Percentiles rank a stretch among this genome's conserved stretches.
phyloP scores from a whole-genome alignment of 768 basidiomycete genomes.

The Podaxis rugospora region DNA sequence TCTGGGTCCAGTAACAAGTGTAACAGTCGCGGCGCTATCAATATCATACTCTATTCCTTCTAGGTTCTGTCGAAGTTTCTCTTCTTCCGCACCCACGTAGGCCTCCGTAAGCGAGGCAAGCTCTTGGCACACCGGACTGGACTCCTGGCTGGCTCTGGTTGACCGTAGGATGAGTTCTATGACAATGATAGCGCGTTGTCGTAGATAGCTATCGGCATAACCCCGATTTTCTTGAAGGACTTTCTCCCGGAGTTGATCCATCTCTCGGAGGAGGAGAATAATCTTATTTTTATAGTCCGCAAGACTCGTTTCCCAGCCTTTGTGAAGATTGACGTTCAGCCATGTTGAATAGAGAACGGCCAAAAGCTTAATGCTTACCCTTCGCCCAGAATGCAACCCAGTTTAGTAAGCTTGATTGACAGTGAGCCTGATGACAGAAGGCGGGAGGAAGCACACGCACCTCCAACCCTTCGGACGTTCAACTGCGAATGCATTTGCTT shows the following conservation, averaged over 20 bases:
- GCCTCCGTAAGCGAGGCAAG: conserved; percentile 6
- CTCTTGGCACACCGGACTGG: conserved; percentile 1
- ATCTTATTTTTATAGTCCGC: conserved; percentile 16
- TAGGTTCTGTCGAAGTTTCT: conserved; percentile 14
- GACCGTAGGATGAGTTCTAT: conserved; percentile 17
- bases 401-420: conserved; percentile 13
- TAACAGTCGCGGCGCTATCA: conserved; percentile 14
- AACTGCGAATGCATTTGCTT: conserved; percentile 28
- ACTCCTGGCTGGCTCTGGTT: conserved; percentile 8
- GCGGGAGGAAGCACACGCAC: conserved; percentile 5
- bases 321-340: not conserved
- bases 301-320: conserved; percentile 16
- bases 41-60: conserved; percentile 14
- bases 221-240: conserved; percentile 14
- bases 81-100: conserved; percentile 9
- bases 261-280: conserved; percentile 13
- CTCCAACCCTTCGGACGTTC: conserved; percentile 26
- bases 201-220: conserved; percentile 12
- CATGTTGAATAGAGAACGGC: not conserved
- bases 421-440: not conserved
- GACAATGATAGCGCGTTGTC: not conserved
- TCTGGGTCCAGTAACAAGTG: conserved; percentile 14
- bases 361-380: conserved; percentile 9
- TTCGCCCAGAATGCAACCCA: conserved; percentile 26
- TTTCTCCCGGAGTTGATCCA: conserved; percentile 5